These are phyloP conservation scores for Lipomyces yamadae DNA, from an alignment of 805 yeast species.

Conservation along the genomic window DNA sequence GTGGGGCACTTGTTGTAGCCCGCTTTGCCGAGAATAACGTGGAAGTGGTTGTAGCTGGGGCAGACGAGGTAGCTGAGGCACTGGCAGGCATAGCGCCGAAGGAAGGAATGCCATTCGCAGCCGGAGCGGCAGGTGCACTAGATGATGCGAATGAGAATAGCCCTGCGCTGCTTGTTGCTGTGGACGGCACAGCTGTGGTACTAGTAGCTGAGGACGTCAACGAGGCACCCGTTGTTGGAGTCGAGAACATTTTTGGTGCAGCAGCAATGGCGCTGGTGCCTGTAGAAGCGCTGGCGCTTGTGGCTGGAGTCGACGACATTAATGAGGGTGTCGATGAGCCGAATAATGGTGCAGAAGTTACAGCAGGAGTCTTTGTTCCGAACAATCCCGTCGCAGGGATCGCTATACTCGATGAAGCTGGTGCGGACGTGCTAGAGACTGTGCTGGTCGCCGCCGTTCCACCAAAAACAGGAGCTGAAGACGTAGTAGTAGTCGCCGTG, in stretches of 20 bases:
- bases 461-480: constrained; percentile 21
- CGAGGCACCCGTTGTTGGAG: background rate
- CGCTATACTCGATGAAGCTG: constrained; percentile 10
- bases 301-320: background rate
- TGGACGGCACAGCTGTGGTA: constrained; percentile 22
- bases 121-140: background rate
- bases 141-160: background rate
- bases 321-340: constrained; percentile 11
- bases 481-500: constrained; percentile 27
- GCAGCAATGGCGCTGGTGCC: constrained; percentile 22
- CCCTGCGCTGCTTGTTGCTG: background rate
- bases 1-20: constrained; percentile 11
- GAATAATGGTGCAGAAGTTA: constrained; percentile 11
- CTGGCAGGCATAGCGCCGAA: constrained; percentile 6
- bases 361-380: constrained; percentile 32
- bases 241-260: background rate
- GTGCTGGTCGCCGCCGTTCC: constrained; percentile 16
- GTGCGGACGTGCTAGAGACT: constrained; percentile 6
- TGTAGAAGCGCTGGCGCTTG: constrained; percentile 10
- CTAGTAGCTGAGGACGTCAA: constrained; percentile 10
- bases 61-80: constrained; percentile 15
- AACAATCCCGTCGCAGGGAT: constrained; percentile 23
- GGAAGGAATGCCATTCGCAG: constrained; percentile 7
- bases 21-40: constrained; percentile 2
- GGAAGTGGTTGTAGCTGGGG: constrained; percentile 5